These are phyloP conservation scores for Solanum piurae DNA, from an alignment of 257 asterid species.

Conservation along the genomic window DNA sequence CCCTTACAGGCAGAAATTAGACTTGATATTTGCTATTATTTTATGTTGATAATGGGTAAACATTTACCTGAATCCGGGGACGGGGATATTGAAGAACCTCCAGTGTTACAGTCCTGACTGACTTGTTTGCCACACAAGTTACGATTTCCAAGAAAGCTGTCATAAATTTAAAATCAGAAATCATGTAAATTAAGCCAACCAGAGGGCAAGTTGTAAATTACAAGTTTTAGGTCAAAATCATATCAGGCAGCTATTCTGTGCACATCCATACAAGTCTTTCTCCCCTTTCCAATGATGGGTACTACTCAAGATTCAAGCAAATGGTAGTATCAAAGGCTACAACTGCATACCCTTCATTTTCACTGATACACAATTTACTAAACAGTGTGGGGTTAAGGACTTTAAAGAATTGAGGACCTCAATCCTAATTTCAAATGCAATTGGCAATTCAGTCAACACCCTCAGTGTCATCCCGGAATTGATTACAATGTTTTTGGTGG, in stretches of 20 bases:
- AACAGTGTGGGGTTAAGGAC: neutral
- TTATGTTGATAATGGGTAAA: neutral
- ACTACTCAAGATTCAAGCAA: neutral
- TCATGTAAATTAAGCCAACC: neutral
- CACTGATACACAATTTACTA: neutral
- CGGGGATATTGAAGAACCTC: slow-evolving; percentile 34
- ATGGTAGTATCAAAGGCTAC: neutral
- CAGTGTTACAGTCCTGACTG: slow-evolving; percentile 37
- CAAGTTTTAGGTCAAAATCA: neutral
- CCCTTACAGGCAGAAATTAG: neutral
- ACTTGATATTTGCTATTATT: neutral
- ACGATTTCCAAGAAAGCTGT: slow-evolving; percentile 86
- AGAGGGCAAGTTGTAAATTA: neutral
- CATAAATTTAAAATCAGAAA: slow-evolving; percentile 11
- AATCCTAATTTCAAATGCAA: neutral
- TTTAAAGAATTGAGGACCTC: neutral
- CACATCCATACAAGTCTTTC: neutral
- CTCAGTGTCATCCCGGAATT: neutral
- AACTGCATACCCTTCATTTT: neutral
- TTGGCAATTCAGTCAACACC: neutral
- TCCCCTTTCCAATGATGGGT: neutral
- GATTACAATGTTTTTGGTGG: neutral
- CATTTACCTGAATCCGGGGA: slow-evolving; percentile 44
- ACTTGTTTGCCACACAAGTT: slow-evolving; percentile 83
- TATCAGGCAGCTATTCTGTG: neutral